Evolutionary conservation across 2,329 filamentous ascomycete genomes (phyloP).

Genomic region (Arthrobotrys megalospora): DNA sequence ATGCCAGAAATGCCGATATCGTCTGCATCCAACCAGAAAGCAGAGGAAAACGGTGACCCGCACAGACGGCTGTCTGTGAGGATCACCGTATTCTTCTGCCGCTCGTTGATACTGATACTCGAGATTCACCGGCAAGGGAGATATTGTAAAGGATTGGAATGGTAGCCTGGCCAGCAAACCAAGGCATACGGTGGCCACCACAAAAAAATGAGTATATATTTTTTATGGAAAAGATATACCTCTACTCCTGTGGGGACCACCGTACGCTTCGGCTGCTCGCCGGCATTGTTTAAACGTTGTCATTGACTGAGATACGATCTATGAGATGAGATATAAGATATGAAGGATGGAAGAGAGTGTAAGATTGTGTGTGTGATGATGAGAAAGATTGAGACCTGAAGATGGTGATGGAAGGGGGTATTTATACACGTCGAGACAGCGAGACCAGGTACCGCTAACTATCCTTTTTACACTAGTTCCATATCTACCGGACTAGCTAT

Average conservation of each 20-base stretch:
- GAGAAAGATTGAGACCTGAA: neutral
- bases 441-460: slow-evolving; percentile 2
- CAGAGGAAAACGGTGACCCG: slow-evolving; percentile 60
- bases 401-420: slow-evolving; percentile 11
- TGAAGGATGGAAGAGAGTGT: neutral
- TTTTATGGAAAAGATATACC: slow-evolving; percentile 59
- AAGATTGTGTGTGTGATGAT: slow-evolving; percentile 23
- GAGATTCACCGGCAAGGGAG: neutral
- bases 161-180: slow-evolving; percentile 26
- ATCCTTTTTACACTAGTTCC: neutral
- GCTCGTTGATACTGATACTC: slow-evolving; percentile 48
- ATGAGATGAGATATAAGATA: neutral
- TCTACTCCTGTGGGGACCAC: slow-evolving; percentile 62
- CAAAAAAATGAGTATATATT: slow-evolving; percentile 60
- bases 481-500: neutral
- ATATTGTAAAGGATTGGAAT: neutral
- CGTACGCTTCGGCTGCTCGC: slow-evolving; percentile 55
- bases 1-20: neutral
- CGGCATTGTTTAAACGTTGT: neutral
- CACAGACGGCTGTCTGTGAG: slow-evolving; percentile 61
- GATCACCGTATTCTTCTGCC: slow-evolving; percentile 61
- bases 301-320: neutral
- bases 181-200: slow-evolving; percentile 59
- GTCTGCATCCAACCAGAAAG: slow-evolving; percentile 46
- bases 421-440: slow-evolving; percentile 40